Percentiles rank a stretch among this genome's conserved stretches.
Evolutionary conservation across 495 filamentous ascomycete species (phyloP).

Genomic region (Trypethelium eluteriae): DNA sequence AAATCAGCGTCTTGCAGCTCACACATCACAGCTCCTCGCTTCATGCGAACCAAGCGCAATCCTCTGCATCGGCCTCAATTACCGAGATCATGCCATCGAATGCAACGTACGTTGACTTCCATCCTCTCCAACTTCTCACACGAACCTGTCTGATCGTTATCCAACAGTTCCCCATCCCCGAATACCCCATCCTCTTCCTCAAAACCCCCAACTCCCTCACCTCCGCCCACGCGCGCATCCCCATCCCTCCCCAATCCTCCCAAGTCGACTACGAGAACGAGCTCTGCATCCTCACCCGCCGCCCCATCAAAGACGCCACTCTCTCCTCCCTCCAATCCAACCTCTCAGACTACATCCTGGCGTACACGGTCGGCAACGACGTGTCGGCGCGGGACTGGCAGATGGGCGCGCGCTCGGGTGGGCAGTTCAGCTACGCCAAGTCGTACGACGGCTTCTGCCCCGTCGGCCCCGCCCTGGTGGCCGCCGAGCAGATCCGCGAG

Average conservation of each 20-base stretch:
- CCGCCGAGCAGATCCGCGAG: conserved; percentile 26
- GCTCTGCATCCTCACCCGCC: conserved; percentile 37
- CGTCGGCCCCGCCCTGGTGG: conserved; percentile 38
- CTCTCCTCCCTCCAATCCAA: conserved; percentile 26
- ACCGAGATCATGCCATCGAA: conserved; percentile 39
- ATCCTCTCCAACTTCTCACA: background rate
- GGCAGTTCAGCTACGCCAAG: conserved; percentile 42
- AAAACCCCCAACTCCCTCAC: conserved; percentile 38
- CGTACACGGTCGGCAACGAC: conserved; percentile 45
- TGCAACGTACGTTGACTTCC: conserved; percentile 27
- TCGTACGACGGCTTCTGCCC: conserved; percentile 45
- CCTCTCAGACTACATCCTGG: conserved; percentile 35
- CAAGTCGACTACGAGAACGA: conserved; percentile 33
- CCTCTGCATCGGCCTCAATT: conserved; percentile 42
- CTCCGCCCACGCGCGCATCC: conserved; percentile 33
- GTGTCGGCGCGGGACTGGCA: conserved; percentile 41
- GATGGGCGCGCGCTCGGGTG: conserved; percentile 33
- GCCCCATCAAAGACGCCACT: conserved; percentile 34
- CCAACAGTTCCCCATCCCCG: conserved; percentile 33
- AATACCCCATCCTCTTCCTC: conserved; percentile 38
- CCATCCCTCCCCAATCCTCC: conserved; percentile 31
- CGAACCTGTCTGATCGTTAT: background rate
- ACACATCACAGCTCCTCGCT: conserved; percentile 8
- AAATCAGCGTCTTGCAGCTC: background rate
- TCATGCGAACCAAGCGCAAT: conserved; percentile 22